Conservation (phyloP, 169 alveolate species). For the Cryptosporidium xiaoi region DNA sequence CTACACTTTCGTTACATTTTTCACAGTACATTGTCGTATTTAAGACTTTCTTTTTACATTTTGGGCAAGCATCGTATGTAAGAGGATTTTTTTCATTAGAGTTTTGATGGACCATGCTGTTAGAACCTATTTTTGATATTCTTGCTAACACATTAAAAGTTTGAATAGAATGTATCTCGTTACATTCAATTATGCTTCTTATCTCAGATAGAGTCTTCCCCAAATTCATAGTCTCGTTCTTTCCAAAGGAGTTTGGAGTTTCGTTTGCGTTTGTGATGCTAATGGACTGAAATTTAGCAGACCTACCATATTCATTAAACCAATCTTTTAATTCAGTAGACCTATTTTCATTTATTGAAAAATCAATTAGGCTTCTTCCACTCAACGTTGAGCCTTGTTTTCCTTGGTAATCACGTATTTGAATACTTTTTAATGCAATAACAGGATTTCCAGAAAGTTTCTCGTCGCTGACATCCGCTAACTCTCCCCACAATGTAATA, state of each 20-base stretch:
- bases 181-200: conserved; percentile 29
- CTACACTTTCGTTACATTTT: conserved; percentile 61
- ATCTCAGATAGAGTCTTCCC: conserved; percentile 26
- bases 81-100: conserved; percentile 24
- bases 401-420: conserved; percentile 69
- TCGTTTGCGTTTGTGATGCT: conserved; percentile 11
- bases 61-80: conserved; percentile 73
- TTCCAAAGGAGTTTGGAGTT: background rate
- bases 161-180: background rate
- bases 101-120: conserved; percentile 1
- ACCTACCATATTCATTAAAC: conserved; percentile 2
- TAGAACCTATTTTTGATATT: conserved; percentile 48
- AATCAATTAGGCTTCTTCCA: conserved; percentile 57
- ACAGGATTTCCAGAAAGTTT: conserved; percentile 64
- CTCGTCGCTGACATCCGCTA: conserved; percentile 45
- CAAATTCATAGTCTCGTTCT: background rate
- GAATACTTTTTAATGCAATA: conserved; percentile 44
- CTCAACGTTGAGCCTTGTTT: conserved; percentile 61
- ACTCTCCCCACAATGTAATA: conserved; percentile 70
- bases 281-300: conserved; percentile 39
- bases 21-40: conserved; percentile 36
- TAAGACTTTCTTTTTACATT: conserved; percentile 59
- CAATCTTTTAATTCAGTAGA: conserved; percentile 12
- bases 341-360: conserved; percentile 1
- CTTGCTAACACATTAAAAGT: conserved; percentile 51